Conservation (phyloP, 2,329 filamentous ascomycete genomes). For the Cytospora schulzeri region DNA sequence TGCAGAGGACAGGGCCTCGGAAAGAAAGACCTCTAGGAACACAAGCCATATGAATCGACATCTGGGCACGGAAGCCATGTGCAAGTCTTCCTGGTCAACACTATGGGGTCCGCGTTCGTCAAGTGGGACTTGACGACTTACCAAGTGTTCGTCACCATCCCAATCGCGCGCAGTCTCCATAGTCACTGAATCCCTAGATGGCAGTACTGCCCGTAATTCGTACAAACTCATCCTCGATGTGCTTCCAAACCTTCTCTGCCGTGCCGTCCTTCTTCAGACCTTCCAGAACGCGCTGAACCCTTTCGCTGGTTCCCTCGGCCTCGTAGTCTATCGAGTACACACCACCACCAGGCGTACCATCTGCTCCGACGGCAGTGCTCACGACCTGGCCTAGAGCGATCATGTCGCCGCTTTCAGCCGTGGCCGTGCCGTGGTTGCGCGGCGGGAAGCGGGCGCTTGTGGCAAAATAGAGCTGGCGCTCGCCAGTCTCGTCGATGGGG, state of each 20-base stretch:
- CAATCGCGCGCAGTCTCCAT: too few species aligned
- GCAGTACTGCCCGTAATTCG: constrained; percentile 26
- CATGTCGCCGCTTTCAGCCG: constrained; percentile 13
- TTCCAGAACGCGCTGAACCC: constrained; percentile 35
- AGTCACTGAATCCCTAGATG: too few species aligned
- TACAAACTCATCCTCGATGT: constrained; percentile 31
- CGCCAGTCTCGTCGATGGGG: constrained; percentile 36
- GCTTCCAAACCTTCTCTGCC: constrained; percentile 36
- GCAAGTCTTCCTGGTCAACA: too few species aligned
- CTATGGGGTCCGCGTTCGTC: too few species aligned
- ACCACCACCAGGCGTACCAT: constrained; percentile 37
- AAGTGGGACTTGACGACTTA: too few species aligned
- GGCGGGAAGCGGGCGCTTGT: constrained; percentile 39
- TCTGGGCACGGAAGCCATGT: too few species aligned
- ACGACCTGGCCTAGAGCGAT: constrained; percentile 30
- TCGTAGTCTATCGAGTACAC: constrained; percentile 36
- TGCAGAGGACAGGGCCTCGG: too few species aligned
- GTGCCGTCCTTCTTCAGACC: constrained; percentile 37
- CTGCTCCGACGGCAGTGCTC: constrained; percentile 31
- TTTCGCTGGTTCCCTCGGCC: constrained; percentile 25
- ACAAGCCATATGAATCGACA: too few species aligned
- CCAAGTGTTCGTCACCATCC: too few species aligned
- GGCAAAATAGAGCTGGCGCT: constrained; percentile 39
- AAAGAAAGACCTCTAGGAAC: too few species aligned
- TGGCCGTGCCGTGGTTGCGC: constrained; percentile 16